Base-by-base conservation (phyloP, 140 eudicot species). In the Bidens hawaiensis region DNA sequence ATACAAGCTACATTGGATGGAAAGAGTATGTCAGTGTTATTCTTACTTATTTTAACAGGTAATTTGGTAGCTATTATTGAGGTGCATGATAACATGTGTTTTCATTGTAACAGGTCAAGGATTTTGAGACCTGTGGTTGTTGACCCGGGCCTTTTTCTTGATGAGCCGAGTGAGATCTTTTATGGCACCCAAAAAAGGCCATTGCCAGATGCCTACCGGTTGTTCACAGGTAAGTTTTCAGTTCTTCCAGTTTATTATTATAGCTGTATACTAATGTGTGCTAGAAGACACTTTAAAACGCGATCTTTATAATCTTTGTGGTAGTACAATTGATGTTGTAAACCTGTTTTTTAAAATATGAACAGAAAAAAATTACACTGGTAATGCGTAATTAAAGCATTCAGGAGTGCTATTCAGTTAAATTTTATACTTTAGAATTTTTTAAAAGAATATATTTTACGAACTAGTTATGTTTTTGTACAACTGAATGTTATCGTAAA, bases 1-100 rank as follows among this genome's bases (percentile, higher is more conserved):
- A 93, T 60, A 80, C 96, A 65, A 83, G 99, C 91, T 93, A 93
- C 75, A 88, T 93, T 62, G 99, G 99, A 46, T 93, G 99, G 99
- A 88, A 84, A 81, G 96, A 93, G 99, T 93, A 81, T 42, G 95
- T 1, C 40, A 40, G 23, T 46, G 38, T 13, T 64, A 38, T 57
- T 60, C 74, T 55, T 54, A 56, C 69, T 17, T 54, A 4, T n/a
- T 3, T 36, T 13, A 45, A 36, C 4, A 7, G 11, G 34, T 11
- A 31, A 2, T 54, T 60, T 7, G 11, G 15, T 40, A 0, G 47
- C 56, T 46, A 46, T 53, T 34, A 3, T 19, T 48, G 22, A 57
- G 58, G 70, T 62, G 42, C 19, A 49, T 60, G 5, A 64, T 26
- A 0, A 49, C 34, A 8, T 52, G 33, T 33, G 9, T 41, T 11